Percentiles rank a stretch among this genome's conserved stretches.
These are phyloP conservation scores for Termitomyces sp. DNA, from an alignment of 768 basidiomycete species.

Conservation along the genomic window DNA sequence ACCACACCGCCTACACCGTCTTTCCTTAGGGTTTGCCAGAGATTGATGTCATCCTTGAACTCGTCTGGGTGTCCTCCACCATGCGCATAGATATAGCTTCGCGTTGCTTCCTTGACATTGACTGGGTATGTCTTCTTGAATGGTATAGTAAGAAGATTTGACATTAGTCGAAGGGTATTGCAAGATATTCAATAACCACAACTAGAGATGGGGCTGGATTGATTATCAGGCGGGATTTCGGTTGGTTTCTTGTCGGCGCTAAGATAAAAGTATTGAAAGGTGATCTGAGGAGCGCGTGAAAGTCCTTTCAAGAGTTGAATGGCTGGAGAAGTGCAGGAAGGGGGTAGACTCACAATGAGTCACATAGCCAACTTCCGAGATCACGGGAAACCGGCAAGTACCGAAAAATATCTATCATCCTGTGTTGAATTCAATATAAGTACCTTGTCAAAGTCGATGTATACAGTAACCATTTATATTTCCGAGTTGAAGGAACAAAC, in stretches of 20 bases:
- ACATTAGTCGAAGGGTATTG: constrained; percentile 39
- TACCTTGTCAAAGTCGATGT: no score
- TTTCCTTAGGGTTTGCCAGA: constrained; percentile 66
- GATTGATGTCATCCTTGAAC: constrained; percentile 72
- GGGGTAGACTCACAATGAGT: no score
- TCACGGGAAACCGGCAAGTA: background rate
- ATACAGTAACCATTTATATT: no score
- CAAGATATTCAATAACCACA: background rate
- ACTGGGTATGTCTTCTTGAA: constrained; percentile 66
- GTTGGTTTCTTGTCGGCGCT: background rate
- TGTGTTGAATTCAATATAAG: no score
- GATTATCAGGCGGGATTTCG: background rate
- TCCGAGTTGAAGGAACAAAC: no score
- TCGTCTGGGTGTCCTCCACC: constrained; percentile 79
- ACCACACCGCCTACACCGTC: constrained; percentile 46
- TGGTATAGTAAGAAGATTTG: constrained; percentile 73
- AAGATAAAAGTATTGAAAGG: background rate
- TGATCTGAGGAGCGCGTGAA: no score
- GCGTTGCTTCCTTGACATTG: constrained; percentile 50
- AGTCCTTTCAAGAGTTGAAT: no score
- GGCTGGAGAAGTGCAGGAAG: no score
- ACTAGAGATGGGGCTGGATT: no score
- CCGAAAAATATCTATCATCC: background rate
- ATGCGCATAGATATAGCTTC: constrained; percentile 66
- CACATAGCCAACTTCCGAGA: background rate